Evolutionary conservation across 2,329 filamentous ascomycete species (phyloP).

Genomic region (Aspergillus intermedius): DNA sequence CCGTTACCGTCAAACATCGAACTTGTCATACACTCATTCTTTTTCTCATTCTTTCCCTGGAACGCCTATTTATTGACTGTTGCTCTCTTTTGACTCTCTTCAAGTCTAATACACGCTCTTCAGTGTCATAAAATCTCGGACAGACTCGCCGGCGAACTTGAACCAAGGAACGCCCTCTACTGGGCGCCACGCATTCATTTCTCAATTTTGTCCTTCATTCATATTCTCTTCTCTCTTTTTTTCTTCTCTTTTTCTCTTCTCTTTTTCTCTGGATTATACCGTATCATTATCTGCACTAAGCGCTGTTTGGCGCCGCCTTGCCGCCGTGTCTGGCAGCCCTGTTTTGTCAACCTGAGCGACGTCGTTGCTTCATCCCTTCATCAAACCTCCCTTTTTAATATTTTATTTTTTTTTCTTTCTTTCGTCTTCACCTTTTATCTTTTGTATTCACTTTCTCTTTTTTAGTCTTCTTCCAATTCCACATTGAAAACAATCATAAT

Average conservation of each 20-base stretch:
- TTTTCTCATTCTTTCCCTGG: no score
- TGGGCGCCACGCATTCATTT: background rate
- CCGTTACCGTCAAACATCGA: no score
- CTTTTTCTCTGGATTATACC: background rate
- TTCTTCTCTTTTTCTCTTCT: background rate
- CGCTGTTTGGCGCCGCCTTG: background rate
- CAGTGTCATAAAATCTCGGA: no score
- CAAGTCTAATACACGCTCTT: no score
- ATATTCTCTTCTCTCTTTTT: background rate
- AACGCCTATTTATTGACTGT: no score
- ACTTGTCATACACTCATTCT: no score
- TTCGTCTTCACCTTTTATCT: background rate
- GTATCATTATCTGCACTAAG: background rate
- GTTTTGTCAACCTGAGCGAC: background rate
- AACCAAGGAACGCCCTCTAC: background rate
- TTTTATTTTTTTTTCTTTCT: conserved; percentile 1
- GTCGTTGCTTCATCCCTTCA: background rate
- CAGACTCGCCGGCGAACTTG: background rate
- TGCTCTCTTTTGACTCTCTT: no score
- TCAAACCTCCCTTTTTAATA: background rate
- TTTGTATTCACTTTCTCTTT: background rate
- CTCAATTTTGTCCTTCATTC: background rate
- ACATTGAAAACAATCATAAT: background rate
- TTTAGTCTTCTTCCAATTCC: background rate
- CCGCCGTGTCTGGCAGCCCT: background rate